These are phyloP conservation scores for Xylaria longipes DNA, from an alignment of 495 filamentous ascomycete species.

Conservation along the genomic window DNA sequence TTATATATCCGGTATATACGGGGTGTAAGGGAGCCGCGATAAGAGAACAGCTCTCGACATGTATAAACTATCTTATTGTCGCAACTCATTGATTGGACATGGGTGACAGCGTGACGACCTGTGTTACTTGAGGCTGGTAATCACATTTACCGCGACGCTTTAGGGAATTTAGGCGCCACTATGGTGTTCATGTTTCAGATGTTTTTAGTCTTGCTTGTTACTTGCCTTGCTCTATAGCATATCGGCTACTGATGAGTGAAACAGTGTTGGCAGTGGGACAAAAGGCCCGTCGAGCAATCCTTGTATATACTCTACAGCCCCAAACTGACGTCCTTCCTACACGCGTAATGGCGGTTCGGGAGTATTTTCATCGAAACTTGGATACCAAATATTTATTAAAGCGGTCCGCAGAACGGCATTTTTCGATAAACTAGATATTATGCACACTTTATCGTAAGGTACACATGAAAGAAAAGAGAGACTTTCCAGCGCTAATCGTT, in stretches of 20 bases:
- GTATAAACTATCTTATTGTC: too few species aligned
- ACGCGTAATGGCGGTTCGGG: conserved; percentile 1
- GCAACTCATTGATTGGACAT: too few species aligned
- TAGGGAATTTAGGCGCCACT: background rate
- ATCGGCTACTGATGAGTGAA: conserved; percentile 1
- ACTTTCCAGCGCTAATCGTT: background rate
- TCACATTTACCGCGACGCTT: background rate
- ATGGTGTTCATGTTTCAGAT: too few species aligned
- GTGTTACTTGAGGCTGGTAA: too few species aligned
- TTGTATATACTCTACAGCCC: background rate
- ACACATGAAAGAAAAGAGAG: background rate
- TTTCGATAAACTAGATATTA: background rate
- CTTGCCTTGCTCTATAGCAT: background rate
- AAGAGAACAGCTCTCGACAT: too few species aligned
- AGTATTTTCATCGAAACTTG: conserved; percentile 9
- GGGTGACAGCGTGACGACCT: too few species aligned
- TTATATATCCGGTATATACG: too few species aligned
- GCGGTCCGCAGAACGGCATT: background rate
- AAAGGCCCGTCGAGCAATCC: background rate
- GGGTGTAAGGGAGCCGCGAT: too few species aligned
- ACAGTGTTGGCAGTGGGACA: conserved; percentile 11
- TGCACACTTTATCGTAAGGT: background rate
- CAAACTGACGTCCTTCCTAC: background rate
- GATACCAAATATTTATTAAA: background rate
- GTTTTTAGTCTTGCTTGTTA: too few species aligned